phyloP scores from a whole-genome alignment of 139 green algal genomes.

The Monoraphidium neglectum region DNA sequence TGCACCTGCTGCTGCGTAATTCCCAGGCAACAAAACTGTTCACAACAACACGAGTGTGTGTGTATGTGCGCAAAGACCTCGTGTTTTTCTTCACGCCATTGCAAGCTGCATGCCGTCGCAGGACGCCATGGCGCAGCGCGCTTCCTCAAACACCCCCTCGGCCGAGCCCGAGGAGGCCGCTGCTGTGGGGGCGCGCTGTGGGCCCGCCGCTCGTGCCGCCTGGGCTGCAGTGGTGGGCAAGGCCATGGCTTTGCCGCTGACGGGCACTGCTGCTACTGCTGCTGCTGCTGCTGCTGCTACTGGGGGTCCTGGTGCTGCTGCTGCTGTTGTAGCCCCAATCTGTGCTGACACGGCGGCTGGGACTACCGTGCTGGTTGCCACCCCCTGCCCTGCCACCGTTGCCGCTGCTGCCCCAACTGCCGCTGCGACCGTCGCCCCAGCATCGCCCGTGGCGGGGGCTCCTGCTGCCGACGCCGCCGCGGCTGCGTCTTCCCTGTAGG shows the following conservation, averaged over 20 bases:
- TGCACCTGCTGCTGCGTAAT: too few species aligned
- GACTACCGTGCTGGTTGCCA: neutral
- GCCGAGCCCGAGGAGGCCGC: too few species aligned
- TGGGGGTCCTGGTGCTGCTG: neutral
- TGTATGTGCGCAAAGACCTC: too few species aligned
- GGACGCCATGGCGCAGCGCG: too few species aligned
- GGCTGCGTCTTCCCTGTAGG: slow-evolving; percentile 36
- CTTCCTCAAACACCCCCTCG: too few species aligned
- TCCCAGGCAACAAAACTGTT: too few species aligned
- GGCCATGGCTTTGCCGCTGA: neutral
- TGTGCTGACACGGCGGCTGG: neutral
- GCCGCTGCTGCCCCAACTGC: neutral
- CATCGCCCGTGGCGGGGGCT: neutral
- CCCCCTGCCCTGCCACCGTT: neutral
- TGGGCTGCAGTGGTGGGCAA: too few species aligned
- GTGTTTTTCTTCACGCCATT: too few species aligned
- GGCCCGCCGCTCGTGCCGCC: too few species aligned
- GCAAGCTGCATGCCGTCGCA: too few species aligned
- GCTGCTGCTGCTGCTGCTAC: slow-evolving; percentile 6
- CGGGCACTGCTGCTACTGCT: neutral
- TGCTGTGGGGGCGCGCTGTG: too few species aligned
- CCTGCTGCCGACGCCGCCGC: slow-evolving; percentile 7
- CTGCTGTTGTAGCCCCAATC: neutral
- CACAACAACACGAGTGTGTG: too few species aligned
- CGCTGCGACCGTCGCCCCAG: neutral